Evolutionary conservation across 2,329 filamentous ascomycete species (phyloP).

Genomic region (Phialocephala subalpina): DNA sequence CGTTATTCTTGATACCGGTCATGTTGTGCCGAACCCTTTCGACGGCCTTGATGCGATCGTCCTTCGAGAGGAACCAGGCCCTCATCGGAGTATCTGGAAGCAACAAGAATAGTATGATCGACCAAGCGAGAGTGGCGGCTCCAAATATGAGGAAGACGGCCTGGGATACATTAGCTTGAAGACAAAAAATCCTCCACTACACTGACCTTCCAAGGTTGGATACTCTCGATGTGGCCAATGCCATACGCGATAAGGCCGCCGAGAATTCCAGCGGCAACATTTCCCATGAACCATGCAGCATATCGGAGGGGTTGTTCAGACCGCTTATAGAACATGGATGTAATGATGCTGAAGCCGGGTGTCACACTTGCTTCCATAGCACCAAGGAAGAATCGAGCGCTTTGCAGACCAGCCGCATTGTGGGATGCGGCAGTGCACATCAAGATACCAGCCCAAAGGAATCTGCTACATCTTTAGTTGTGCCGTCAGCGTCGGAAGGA

Average conservation of each 20-base stretch:
- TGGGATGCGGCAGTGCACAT: conserved; percentile 29
- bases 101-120: conserved; percentile 32
- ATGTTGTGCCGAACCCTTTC: conserved; percentile 40
- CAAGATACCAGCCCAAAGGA: conserved; percentile 27
- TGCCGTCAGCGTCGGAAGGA: not conserved
- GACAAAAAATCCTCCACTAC: not conserved
- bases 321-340: conserved; percentile 49
- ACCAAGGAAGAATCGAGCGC: conserved; percentile 42
- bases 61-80: conserved; percentile 54
- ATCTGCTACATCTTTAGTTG: not conserved
- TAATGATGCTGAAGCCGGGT: conserved; percentile 46
- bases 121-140: conserved; percentile 40
- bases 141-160: conserved; percentile 47
- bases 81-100: conserved; percentile 47
- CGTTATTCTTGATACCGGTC: conserved; percentile 26
- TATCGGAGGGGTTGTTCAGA: conserved; percentile 38
- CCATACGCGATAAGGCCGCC: conserved; percentile 46
- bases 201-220: conserved; percentile 38
- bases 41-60: conserved; percentile 27
- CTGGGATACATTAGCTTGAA: not conserved
- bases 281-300: conserved; percentile 31
- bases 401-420: conserved; percentile 32
- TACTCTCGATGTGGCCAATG: conserved; percentile 36
- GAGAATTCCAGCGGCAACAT: conserved; percentile 43
- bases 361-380: conserved; percentile 39